Evolutionary conservation across 495 filamentous ascomycete genomes (phyloP).

Genomic region (Bryoglossum gracile): DNA sequence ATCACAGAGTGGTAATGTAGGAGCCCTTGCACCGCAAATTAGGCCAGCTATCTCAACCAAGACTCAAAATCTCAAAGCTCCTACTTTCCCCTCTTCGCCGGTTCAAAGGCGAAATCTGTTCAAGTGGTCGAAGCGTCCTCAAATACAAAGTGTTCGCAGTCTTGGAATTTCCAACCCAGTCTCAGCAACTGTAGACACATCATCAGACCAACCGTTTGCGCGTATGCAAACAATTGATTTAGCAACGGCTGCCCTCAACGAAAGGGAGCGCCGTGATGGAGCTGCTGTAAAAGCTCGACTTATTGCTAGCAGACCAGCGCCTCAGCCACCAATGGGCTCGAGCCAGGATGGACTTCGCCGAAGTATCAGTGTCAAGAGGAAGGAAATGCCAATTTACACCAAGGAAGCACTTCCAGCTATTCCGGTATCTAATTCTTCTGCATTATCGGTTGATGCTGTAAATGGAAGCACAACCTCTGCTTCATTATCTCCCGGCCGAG

Average conservation of each 20-base stretch:
- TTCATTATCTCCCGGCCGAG: constrained; percentile 24
- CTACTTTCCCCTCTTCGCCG: not conserved
- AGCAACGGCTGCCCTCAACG: constrained; percentile 37
- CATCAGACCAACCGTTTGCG: constrained; percentile 32
- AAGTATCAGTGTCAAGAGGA: constrained; percentile 35
- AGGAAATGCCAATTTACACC: constrained; percentile 27
- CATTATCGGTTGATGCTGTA: constrained; percentile 10
- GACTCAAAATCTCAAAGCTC: not conserved
- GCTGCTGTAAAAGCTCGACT: constrained; percentile 26
- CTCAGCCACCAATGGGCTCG: constrained; percentile 27
- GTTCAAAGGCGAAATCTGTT: constrained; percentile 31
- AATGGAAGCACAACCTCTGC: constrained; percentile 22
- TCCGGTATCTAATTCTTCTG: constrained; percentile 10
- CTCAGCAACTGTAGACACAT: constrained; percentile 29
- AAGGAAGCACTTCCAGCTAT: constrained; percentile 9
- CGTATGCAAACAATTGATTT: constrained; percentile 41
- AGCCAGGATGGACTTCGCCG: constrained; percentile 26
- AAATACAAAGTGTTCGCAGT: constrained; percentile 28
- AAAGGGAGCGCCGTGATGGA: constrained; percentile 39
- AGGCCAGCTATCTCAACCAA: not conserved
- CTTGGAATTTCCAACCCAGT: constrained; percentile 44
- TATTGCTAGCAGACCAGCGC: constrained; percentile 33
- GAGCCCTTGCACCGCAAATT: constrained; percentile 13
- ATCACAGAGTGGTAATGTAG: constrained; percentile 1
- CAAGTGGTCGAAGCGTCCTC: constrained; percentile 26